Base-by-base conservation (phyloP, 2,329 filamentous ascomycete species). In the Botrytis fragariae region DNA sequence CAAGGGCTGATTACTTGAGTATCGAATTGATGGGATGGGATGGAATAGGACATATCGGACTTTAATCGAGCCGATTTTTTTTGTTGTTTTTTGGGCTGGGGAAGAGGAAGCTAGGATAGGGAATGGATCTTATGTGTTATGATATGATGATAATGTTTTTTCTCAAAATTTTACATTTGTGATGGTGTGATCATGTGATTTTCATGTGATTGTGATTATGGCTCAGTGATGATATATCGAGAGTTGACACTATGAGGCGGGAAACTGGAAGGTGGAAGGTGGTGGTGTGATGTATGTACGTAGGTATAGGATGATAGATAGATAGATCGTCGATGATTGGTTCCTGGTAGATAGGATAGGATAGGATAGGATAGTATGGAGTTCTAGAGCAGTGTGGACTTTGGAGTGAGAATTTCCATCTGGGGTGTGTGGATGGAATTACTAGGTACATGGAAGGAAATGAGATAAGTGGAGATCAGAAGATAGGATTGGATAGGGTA, bases 41-140 rank as follows among this genome's bases (percentile, higher is more conserved):
- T 62, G 25, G 37, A 18, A n/a, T 63, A 32, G 16, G 61, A 45
- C 32, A 63, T 9, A 44, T 63, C 39, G 39, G 39, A 39, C 61
- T 63, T 44, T 32, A 63, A 63, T 63, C 39, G 61, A 44, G 61
- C n/a, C 61, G 61, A 42, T 54, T n/a, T 51, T 10, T n/a, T n/a
- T 51, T 29, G 14, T 22, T 35, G 32, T 35, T 35, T 44, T 32
- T 63, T 63, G 22, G 10, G 8, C 44, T 45, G 7, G 44, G 2
- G 48, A 51, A 10, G 48, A n/a, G 5, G 12, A 14, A 1, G 6
- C 9, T 29, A 59, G 54, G 29, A 59, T 22, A 32, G 16, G 20
- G 25, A n/a, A 51, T 37, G 32, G 9, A 37, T 37, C 20, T 37
- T 25, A 57, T 57, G 54, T 51, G 25, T 25, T 51, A 51, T 51